phyloP scores from a whole-genome alignment of 2,329 filamentous ascomycete species.

The Xylaria polymorpha region DNA sequence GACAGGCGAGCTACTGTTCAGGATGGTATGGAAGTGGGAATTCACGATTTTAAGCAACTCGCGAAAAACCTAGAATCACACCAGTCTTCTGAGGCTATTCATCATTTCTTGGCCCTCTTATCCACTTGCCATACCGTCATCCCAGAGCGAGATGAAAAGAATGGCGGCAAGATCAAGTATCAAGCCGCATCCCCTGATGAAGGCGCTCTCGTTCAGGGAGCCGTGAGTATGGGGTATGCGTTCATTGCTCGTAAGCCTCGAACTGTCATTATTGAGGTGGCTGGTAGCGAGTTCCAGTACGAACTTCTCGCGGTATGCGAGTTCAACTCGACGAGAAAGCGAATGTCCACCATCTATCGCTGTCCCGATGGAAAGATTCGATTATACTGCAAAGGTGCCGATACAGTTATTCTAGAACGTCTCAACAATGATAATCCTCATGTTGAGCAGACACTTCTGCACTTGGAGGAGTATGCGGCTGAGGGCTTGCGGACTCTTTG shows the following conservation, averaged over 20 bases:
- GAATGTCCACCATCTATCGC: conserved; percentile 97
- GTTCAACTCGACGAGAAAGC: conserved; percentile 97
- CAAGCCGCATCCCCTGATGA: conserved; percentile 98
- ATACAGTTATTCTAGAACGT: conserved; percentile 96
- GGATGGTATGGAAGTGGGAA: conserved; percentile 80
- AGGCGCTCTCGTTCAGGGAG: conserved; percentile 94
- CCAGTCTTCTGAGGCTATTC: conserved; percentile 62
- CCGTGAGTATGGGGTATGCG: conserved; percentile 84
- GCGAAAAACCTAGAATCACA: conserved; percentile 73
- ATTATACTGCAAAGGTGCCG: conserved; percentile 94
- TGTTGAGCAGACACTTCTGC: conserved; percentile 88
- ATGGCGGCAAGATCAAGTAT: conserved; percentile 88
- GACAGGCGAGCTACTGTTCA: conserved; percentile 84
- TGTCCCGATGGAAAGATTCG: conserved; percentile 96
- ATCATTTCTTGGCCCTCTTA: conserved; percentile 89
- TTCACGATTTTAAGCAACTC: conserved; percentile 85
- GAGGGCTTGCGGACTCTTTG: conserved; percentile 96
- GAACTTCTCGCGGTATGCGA: conserved; percentile 97
- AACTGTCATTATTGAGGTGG: conserved; percentile 84
- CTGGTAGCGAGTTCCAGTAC: conserved; percentile 80
- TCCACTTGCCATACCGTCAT: conserved; percentile 97
- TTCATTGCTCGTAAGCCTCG: conserved; percentile 92
- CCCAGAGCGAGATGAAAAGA: conserved; percentile 84
- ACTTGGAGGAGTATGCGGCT: conserved; percentile 98
- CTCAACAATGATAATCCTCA: conserved; percentile 85